Base-by-base conservation (phyloP, 768 basidiomycete genomes). In the Coprinopsis strossmayeri region DNA sequence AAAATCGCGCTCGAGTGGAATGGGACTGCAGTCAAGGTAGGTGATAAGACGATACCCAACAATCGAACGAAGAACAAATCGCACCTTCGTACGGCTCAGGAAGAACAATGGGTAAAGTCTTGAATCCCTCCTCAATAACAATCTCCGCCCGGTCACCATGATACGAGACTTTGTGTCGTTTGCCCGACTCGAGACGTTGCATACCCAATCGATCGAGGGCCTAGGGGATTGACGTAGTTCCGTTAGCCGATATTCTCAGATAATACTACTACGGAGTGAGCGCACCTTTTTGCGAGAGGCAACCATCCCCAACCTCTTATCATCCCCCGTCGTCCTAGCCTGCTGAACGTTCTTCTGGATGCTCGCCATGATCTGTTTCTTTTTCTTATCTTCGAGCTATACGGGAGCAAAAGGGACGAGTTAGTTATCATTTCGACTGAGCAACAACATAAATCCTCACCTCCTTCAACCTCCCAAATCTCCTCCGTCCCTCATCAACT, bases 251-350 rank as follows among this genome's bases (percentile, higher is more conserved):
- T 7, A 5, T 18, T 42, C 9, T 42, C 10, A 5, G 9, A 25
- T 9, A 17, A 38, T 10, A 38, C 35, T 42, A 28, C n/a, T 15
- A 18, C 40, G 5, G 3, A 25, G 40, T 37, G 15, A 21, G 18
- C 2, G 13, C 15, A 61, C 63, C 64, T 81, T 82, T 59, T 78
- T 76, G 7, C 83, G 64, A 17, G 74, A 76, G 7, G 76, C 75
- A 2, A 77, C 83, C 68, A 66, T 58, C 45, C 71, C 66, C 5
- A 68, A 59, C 39, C 76, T 70, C 53, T 83, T 83, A 45, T 84
- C 81, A 53, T 84, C 81, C 0, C 81, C 81, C 0, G 77, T 77
- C 28, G 72, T 68, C 54, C 73, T 79, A 1, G 80, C 80, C 5
- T 69, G 66, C 44, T 69, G 67, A 1, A 72, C 64, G 9, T 72